Conservation (phyloP, 2,329 filamentous ascomycete genomes). For the Didymella lethalis region DNA sequence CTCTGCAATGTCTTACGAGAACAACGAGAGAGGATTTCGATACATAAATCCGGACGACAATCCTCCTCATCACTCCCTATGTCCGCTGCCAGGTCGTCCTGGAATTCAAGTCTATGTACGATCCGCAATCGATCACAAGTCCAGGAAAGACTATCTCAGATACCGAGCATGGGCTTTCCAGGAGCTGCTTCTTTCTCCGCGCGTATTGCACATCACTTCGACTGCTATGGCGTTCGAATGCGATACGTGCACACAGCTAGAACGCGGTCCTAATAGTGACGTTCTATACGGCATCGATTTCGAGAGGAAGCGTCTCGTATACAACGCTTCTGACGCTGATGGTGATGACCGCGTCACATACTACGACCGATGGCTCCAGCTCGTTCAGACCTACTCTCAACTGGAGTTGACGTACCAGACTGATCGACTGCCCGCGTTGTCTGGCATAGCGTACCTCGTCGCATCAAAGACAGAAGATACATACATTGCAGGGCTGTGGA, state of each 20-base stretch:
- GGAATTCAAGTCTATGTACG: constrained; percentile 4
- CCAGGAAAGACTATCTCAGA: constrained; percentile 8
- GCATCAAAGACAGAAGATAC: constrained; percentile 15
- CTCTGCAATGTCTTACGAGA: constrained; percentile 19
- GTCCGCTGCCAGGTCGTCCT: background rate
- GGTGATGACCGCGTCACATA: background rate
- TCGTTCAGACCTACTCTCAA: constrained; percentile 15
- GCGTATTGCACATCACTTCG: constrained; percentile 27
- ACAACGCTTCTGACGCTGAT: background rate
- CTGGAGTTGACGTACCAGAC: constrained; percentile 14
- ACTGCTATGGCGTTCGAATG: constrained; percentile 30
- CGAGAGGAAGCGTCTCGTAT: constrained; percentile 8
- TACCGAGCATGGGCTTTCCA: constrained; percentile 32
- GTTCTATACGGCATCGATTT: constrained; percentile 6
- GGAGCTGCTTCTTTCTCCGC: constrained; percentile 30
- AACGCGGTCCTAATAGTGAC: constrained; percentile 12
- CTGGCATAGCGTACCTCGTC: constrained; percentile 15
- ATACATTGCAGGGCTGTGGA: constrained; percentile 21
- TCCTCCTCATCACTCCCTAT: constrained; percentile 3
- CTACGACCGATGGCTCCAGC: constrained; percentile 16
- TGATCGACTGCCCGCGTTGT: constrained; percentile 16
- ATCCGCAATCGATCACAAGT: constrained; percentile 14
- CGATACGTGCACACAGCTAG: constrained; percentile 11
- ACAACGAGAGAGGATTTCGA: constrained; percentile 10
- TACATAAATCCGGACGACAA: background rate